These are phyloP conservation scores for Colletotrichum magnum DNA, from an alignment of 2,329 filamentous ascomycete species.

Conservation along the genomic window DNA sequence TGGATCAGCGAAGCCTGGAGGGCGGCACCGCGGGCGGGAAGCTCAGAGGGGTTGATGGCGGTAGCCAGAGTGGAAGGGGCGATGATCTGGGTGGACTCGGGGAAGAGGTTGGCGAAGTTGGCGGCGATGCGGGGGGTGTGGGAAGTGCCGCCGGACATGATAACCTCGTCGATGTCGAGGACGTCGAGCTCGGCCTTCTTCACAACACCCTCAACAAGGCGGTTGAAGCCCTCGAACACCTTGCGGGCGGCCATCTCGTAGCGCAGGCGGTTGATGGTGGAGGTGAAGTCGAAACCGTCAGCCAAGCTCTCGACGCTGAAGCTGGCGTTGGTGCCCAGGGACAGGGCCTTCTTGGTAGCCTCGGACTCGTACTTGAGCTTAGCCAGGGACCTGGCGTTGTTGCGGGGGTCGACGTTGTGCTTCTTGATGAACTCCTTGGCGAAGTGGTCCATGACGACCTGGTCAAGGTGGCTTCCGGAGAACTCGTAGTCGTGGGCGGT, in stretches of 20 bases:
- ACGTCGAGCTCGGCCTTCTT: conserved; percentile 94
- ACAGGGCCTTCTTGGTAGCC: conserved; percentile 91
- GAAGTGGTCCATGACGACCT: conserved; percentile 94
- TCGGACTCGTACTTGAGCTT: conserved; percentile 96
- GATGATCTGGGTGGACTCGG: conserved; percentile 81
- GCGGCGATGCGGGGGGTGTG: conserved; percentile 94
- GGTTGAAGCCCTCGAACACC: conserved; percentile 89
- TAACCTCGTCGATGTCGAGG: conserved; percentile 94
- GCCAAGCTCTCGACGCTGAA: conserved; percentile 94
- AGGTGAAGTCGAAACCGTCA: conserved; percentile 90
- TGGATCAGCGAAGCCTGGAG: conserved; percentile 95
- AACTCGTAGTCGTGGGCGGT: conserved; percentile 97
- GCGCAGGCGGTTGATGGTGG: conserved; percentile 91
- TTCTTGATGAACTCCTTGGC: conserved; percentile 99
- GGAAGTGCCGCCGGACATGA: conserved; percentile 91
- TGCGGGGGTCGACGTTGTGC: conserved; percentile 88
- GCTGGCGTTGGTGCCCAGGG: conserved; percentile 87
- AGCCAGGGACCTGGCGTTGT: conserved; percentile 84
- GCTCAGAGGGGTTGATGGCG: conserved; percentile 94
- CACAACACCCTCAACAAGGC: conserved; percentile 85
- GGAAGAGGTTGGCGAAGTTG: conserved; percentile 85
- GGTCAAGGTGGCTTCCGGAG: conserved; percentile 86
- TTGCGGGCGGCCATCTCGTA: conserved; percentile 92
- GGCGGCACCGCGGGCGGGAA: conserved; percentile 89
- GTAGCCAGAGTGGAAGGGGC: conserved; percentile 83